Base-by-base conservation (phyloP, 257 asterid species). In the Fraxinus excelsior region DNA sequence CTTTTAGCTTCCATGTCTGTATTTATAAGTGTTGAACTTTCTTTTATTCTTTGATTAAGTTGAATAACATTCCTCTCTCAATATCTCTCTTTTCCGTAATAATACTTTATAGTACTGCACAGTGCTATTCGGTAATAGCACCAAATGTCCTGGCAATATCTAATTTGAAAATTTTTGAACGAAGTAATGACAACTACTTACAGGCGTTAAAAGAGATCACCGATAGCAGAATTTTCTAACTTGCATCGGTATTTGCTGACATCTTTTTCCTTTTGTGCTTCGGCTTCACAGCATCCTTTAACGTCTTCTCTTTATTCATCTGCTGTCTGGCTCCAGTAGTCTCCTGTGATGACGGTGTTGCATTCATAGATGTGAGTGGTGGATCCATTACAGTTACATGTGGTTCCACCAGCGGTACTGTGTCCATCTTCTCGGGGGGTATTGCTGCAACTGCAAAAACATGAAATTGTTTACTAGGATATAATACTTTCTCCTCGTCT, bases 261-360 rank as follows among this genome's bases (percentile, higher is more conserved):
- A 73, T 90, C 90, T 88, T 85, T 84, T 85, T 89, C 74, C 97
- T 82, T 81, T 83, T 91, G 86, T 90, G 92, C 85, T 91, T 91
- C 53, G 96, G 94, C 86, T 91, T 96, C 84, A 89, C 97, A 16
- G 97, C 98, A 80, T 91, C 98, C 82, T 81, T 81, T 78, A 93
- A 85, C 23, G 94, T 89, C 90, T 84, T 89, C 64, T 82, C 85
- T 70, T 75, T 71, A 71, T 28, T 84, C 40, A 74, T 81, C 62
- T 42, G 69, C 58, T 82, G 76, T 67, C 28, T 78, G 37, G 82
- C 76, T 83, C 60, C 86, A 66, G 80, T 65, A 0, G 72, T 73
- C 71, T 82, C 90, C 21, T 38, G 72, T 69, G 77, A 73, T 70
- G 86, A 79, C 79, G 84, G 83, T 49, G 82, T 74, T 42, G 84